A percentile compares a stretch with the other conserved stretches of the same genome.
phyloP scores from a whole-genome alignment of 179 eudicot species.

The Heliamphora pulchella region DNA sequence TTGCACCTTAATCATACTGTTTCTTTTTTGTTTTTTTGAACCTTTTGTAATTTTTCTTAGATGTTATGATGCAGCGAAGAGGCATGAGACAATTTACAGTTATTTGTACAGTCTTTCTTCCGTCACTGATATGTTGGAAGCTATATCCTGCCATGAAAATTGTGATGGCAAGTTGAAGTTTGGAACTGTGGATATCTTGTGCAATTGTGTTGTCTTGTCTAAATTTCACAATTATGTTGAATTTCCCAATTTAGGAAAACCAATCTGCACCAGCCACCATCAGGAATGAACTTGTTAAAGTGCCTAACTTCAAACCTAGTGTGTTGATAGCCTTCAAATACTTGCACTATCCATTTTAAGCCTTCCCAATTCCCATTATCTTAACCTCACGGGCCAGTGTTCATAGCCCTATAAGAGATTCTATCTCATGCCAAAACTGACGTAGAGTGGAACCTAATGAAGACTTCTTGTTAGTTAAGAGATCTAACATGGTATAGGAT shows the following conservation, averaged over 20 bases:
- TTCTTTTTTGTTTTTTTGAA: background rate
- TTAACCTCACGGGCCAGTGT: background rate
- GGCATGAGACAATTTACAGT: background rate
- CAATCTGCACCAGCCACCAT: too few relatives aligned
- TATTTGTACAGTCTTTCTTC: too few relatives aligned
- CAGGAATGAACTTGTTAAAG: too few relatives aligned
- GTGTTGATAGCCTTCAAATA: background rate
- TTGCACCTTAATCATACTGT: background rate
- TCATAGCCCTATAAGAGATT: background rate
- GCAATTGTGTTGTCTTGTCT: too few relatives aligned
- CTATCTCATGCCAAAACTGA: background rate
- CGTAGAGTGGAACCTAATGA: background rate
- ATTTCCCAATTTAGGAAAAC: too few relatives aligned
- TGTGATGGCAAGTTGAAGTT: too few relatives aligned
- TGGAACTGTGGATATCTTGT: too few relatives aligned
- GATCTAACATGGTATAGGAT: too few relatives aligned
- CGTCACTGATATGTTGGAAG: background rate
- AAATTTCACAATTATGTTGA: too few relatives aligned
- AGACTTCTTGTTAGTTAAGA: too few relatives aligned
- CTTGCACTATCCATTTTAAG: background rate
- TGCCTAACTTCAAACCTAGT: too few relatives aligned
- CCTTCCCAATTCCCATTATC: background rate
- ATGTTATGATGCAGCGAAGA: too few relatives aligned
- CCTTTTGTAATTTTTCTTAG: background rate
- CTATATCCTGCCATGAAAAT: background rate